A percentile compares a stretch with the other conserved stretches of the same genome.
Evolutionary conservation across 2,329 filamentous ascomycete species (phyloP).

Genomic region (Microdochium paspali): DNA sequence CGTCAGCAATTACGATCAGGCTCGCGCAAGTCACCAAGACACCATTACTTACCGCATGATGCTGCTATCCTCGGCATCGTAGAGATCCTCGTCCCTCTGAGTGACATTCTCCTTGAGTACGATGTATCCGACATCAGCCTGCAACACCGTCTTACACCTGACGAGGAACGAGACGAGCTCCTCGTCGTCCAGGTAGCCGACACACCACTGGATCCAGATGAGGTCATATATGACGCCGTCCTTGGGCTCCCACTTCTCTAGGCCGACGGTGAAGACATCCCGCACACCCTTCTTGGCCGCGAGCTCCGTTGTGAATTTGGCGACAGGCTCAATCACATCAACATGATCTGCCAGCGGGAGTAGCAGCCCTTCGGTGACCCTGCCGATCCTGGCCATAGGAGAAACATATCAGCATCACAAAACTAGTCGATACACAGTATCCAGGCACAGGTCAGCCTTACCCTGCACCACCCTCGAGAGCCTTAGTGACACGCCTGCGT

Average conservation of each 20-base stretch:
- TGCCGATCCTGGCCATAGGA: conserved; percentile 53
- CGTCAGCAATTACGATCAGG: conserved; percentile 3
- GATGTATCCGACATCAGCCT: conserved; percentile 39
- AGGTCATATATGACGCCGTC: conserved; percentile 55
- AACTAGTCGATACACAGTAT: neutral
- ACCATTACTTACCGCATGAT: conserved; percentile 52
- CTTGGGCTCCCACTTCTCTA: conserved; percentile 58
- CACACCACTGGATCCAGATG: conserved; percentile 87
- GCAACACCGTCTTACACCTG: conserved; percentile 40
- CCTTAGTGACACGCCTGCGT: conserved; percentile 15
- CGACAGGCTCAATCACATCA: conserved; percentile 78
- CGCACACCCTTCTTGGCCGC: conserved; percentile 46
- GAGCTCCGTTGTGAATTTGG: conserved; percentile 65
- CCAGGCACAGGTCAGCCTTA: conserved; percentile 12
- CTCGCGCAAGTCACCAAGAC: neutral
- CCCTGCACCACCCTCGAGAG: conserved; percentile 32
- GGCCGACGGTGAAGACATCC: conserved; percentile 59
- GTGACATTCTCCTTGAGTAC: conserved; percentile 75
- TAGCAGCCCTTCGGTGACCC: conserved; percentile 73
- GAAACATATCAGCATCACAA: neutral
- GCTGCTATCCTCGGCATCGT: conserved; percentile 66
- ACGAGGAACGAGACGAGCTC: conserved; percentile 61
- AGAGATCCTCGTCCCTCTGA: conserved; percentile 52
- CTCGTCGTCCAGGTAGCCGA: conserved; percentile 69
- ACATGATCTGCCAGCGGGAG: conserved; percentile 58